phyloP scores from a whole-genome alignment of 768 basidiomycete genomes.

The Royoungia palumana region DNA sequence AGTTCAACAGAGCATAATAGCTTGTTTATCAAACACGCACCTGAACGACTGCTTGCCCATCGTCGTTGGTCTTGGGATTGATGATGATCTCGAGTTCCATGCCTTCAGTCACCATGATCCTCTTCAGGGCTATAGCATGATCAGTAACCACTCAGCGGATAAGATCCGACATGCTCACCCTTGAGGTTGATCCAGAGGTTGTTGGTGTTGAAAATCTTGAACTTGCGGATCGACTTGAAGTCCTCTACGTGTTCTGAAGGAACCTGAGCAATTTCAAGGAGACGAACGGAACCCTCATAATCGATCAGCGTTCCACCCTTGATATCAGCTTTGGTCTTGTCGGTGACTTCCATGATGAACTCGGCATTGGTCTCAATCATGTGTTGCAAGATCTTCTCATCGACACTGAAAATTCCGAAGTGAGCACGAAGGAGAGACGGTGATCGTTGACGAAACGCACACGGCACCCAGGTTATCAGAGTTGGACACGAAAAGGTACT shows the following conservation, averaged over 20 bases:
- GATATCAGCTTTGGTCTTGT: constrained; percentile 81
- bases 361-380: constrained; percentile 64
- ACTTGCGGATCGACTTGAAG: constrained; percentile 73
- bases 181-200: constrained; percentile 57
- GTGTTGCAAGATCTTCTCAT: constrained; percentile 61
- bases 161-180: constrained; percentile 26
- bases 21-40: constrained; percentile 19
- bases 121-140: constrained; percentile 55
- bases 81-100: constrained; percentile 81
- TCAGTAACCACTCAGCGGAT: constrained; percentile 1
- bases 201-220: constrained; percentile 80
- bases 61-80: constrained; percentile 67
- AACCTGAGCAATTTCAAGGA: constrained; percentile 78
- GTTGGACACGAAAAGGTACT: constrained; percentile 78
- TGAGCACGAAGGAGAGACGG: constrained; percentile 1
- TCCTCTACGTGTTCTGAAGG: constrained; percentile 70
- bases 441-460: constrained; percentile 28
- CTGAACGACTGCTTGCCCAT: constrained; percentile 70
- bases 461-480: constrained; percentile 73
- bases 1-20: not conserved
- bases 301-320: constrained; percentile 71
- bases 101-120: constrained; percentile 61
- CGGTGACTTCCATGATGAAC: constrained; percentile 75
- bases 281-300: constrained; percentile 61
- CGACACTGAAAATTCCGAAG: constrained; percentile 43